Base-by-base conservation (phyloP, 1,139 yeast species). In the Saccharomyces pastorianus region DNA sequence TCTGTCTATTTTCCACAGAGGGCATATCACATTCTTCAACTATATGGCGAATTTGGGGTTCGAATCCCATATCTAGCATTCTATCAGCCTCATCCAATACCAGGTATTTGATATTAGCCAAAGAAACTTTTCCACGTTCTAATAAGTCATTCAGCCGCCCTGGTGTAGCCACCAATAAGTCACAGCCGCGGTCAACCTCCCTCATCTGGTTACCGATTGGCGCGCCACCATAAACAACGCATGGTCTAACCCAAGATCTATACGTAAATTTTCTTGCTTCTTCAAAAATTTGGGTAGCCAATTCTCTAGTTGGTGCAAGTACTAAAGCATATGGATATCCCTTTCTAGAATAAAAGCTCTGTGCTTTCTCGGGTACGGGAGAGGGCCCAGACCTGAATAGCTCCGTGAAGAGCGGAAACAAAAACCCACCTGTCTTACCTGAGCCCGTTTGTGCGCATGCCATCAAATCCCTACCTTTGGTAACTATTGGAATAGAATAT, bases 371-470 rank as follows among this genome's bases (percentile, higher is more conserved):
- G 51, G 85, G 83, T 27, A 61, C 55, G 52, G 84, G 79, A 56
- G 88, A 80, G 56, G 99, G 99, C 46, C 99, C 99, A 65, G 78
- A 82, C 71, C 80, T 75, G 76, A 84, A 93, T 60, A 95, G 86
- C 75, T 90, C 91, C 47, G 96, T 86, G 64, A 93, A 80, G 56
- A 93, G 96, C 62, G 99, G 99, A 85, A 93, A 93, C 70, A 93
- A 78, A 80, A 93, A 93, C 62, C 98, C 99, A 79, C 98, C 97
- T 69, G 99, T 93, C 79, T 93, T 93, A 81, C 99, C 99, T 55
- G 98, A 90, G 85, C 95, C 98, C 65, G 98, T 91, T 78, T 91
- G 98, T 59, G 98, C 98, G 84, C 98, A 91, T 47, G 98, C 98
- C 98, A 93, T 93, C 76, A 93, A 83, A 75, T 93, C 99, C 77